Evolutionary conservation across 106 monocot species (phyloP).

Genomic region (Ottelia alismoides): DNA sequence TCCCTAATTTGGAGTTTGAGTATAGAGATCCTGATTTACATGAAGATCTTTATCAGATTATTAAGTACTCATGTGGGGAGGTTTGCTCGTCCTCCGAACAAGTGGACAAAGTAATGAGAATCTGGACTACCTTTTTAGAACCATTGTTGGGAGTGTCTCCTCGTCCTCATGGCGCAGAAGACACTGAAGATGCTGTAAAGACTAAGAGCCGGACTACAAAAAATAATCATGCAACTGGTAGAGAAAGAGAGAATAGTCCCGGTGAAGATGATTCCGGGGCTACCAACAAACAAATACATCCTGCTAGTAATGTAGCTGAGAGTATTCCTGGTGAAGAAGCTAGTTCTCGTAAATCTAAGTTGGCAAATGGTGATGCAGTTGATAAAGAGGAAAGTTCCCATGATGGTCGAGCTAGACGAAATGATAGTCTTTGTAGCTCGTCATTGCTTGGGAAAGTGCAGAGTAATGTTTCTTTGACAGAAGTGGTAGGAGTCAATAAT

Average conservation of each 20-base stretch:
- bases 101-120: conserved; percentile 70
- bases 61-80: conserved; percentile 86
- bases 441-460: conserved; percentile 27
- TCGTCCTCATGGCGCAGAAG: conserved; percentile 40
- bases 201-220: conserved; percentile 29
- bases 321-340: conserved; percentile 31
- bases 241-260: conserved; percentile 30
- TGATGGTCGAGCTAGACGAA: conserved; percentile 28
- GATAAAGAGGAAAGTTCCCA: conserved; percentile 40
- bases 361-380: conserved; percentile 38
- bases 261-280: conserved; percentile 16
- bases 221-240: conserved; percentile 19
- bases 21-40: conserved; percentile 59
- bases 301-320: conserved; percentile 28
- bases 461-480: conserved; percentile 16
- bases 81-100: conserved; percentile 72
- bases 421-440: conserved; percentile 18
- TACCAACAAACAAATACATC: conserved; percentile 21
- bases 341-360: conserved; percentile 24
- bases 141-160: conserved; percentile 46
- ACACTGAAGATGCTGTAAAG: conserved; percentile 50
- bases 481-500: conserved; percentile 30
- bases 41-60: conserved; percentile 69
- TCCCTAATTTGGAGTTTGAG: conserved; percentile 72
- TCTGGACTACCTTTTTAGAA: conserved; percentile 98